Base-by-base conservation (phyloP, 352 stramenopile species). In the Pythium folliculosum region DNA sequence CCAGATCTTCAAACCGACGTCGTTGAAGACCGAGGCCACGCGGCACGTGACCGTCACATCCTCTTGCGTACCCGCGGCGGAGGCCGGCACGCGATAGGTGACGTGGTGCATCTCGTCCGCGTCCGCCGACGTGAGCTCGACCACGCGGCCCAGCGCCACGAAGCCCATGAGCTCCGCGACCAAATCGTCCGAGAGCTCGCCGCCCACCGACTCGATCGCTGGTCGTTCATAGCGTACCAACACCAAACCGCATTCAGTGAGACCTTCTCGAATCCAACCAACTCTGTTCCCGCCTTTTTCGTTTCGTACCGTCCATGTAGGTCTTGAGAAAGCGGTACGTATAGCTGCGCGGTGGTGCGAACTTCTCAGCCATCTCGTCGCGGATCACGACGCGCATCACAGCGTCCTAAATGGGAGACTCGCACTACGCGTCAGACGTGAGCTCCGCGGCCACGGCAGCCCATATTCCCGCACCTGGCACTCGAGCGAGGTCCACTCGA, bases 1-100 rank as follows among this genome's bases (percentile, higher is more conserved):
- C 86, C 86, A 95, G 40, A 95, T 78, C 65, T 90, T 93, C 22
- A 95, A 76, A 5, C 86, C 86, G 16, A 95, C 86, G 7, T 95
- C 86, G 54, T 95, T 95, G 50, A 91, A 86, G 49, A 91, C 77
- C 0, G 83, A 89, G 5, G 86, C 85, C 37, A 95, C 86, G 44
- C 86, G 81, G 64, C 84, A 92, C 25, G 84, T 92, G 47, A 94
- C 76, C 19, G 87, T 74, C 32, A 77, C 44, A 16, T 60, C n/a
- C 12, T 66, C 8, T 9, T 19, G 1, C 4, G 48, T 63, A 12
- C 13, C 22, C 1, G 72, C 72, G 17, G 16, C 25, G 9, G 1
- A 7, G 0, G 43, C 32, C 6, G 68, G 62, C 14, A 92, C 64
- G 0, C 73, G 78, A 62, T 84, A 94, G 7, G 84, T 90, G 25